These are phyloP conservation scores for Sistotremastrum suecicum DNA, from an alignment of 768 basidiomycete species.

Conservation along the genomic window DNA sequence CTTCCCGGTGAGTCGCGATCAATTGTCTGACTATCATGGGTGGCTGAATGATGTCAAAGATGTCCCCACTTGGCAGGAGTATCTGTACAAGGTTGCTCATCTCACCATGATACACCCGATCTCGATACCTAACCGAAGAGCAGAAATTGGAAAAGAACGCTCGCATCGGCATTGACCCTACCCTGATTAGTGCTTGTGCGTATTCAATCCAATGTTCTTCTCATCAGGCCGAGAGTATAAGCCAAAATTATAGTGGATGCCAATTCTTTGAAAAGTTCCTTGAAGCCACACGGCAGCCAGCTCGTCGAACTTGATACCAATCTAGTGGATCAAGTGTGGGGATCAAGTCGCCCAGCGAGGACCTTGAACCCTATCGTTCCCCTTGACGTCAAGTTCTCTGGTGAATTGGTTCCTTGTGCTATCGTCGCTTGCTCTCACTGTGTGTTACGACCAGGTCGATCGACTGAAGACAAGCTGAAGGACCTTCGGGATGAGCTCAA, in stretches of 20 bases:
- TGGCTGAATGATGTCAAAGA: slow-evolving; percentile 25
- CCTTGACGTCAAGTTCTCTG: slow-evolving; percentile 64
- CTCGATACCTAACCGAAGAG: background rate
- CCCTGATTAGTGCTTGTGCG: slow-evolving; percentile 52
- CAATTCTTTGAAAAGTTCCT: slow-evolving; percentile 39
- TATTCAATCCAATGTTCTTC: background rate
- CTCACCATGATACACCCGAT: background rate
- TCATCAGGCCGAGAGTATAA: background rate
- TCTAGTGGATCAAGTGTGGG: slow-evolving; percentile 73
- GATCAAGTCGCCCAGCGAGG: slow-evolving; percentile 43
- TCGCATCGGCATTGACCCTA: slow-evolving; percentile 74
- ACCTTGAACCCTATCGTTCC: slow-evolving; percentile 55
- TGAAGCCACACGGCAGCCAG: slow-evolving; percentile 37
- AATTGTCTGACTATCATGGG: slow-evolving; percentile 2
- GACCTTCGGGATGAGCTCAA: slow-evolving; percentile 48
- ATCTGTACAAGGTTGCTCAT: slow-evolving; percentile 47
- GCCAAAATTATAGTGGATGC: slow-evolving; percentile 39
- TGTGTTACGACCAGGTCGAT: slow-evolving; percentile 30
- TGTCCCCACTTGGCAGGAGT: slow-evolving; percentile 85
- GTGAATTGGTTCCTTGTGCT: slow-evolving; percentile 17
- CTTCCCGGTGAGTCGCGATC: slow-evolving; percentile 40
- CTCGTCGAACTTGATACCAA: slow-evolving; percentile 59
- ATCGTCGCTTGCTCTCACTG: background rate
- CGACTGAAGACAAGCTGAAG: slow-evolving; percentile 50
- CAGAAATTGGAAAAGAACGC: slow-evolving; percentile 49